Conservation (phyloP, 2,329 filamentous ascomycete genomes). For the Claviceps sorghi region DNA sequence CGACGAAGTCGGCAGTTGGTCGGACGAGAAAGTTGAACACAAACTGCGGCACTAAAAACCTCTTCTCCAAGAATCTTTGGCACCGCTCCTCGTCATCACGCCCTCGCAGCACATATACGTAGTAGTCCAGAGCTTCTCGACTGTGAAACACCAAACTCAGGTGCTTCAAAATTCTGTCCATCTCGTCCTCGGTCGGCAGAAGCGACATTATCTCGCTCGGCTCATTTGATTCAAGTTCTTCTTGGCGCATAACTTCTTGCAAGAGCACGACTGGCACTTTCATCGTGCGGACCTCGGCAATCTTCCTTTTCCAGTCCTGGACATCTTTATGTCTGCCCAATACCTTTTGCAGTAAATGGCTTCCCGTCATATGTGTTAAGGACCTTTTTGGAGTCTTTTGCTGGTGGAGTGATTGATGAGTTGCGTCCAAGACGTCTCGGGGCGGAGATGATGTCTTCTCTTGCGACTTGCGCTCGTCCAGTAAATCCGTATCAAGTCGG, state of each 20-base stretch:
- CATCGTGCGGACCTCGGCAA: conserved; percentile 13
- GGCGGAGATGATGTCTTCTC: neutral
- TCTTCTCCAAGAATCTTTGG: conserved; percentile 15
- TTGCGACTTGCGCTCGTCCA: neutral
- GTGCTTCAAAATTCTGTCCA: conserved; percentile 10
- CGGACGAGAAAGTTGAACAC: conserved; percentile 19
- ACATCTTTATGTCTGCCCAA: conserved; percentile 5
- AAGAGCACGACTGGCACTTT: conserved; percentile 18
- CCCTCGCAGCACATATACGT: conserved; percentile 16
- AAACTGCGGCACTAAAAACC: conserved; percentile 14
- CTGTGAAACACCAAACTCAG: conserved; percentile 11
- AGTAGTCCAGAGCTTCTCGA: conserved; percentile 12
- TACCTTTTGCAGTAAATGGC: conserved; percentile 12
- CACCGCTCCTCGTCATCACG: conserved; percentile 19
- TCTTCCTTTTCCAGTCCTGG: conserved; percentile 8
- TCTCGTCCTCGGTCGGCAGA: conserved; percentile 13
- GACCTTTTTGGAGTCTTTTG: conserved; percentile 4
- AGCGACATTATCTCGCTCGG: conserved; percentile 10
- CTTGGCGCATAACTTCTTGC: conserved; percentile 17
- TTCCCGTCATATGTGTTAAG: conserved; percentile 13
- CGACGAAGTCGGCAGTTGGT: conserved; percentile 11
- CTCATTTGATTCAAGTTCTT: conserved; percentile 7
- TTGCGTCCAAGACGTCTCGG: neutral
- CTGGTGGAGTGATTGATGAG: neutral
- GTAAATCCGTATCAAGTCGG: neutral